Conservation (phyloP, 2,329 filamentous ascomycete genomes). For the Trichoderma asperellum region DNA sequence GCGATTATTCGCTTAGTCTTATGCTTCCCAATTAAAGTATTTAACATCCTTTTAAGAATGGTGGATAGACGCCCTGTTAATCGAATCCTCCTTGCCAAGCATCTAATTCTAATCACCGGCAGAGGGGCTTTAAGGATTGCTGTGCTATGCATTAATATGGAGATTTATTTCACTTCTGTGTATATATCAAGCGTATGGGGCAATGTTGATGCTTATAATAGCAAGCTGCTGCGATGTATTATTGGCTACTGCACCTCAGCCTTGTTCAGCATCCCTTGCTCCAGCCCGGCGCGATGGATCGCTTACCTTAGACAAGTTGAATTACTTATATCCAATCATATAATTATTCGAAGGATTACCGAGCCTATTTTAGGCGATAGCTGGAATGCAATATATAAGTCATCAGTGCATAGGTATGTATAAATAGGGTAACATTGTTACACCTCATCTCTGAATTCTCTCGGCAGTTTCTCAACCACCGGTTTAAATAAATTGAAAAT, state of each 20-base stretch:
- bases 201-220: background rate
- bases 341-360: background rate
- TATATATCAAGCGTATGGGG: background rate
- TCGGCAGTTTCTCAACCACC: background rate
- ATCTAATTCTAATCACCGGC: background rate
- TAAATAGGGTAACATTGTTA: background rate
- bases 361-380: background rate
- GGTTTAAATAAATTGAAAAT: background rate
- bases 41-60: no score
- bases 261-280: background rate
- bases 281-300: background rate
- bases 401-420: background rate
- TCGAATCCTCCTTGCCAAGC: background rate
- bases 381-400: background rate
- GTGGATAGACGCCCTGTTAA: background rate
- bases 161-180: background rate
- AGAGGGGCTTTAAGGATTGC: background rate
- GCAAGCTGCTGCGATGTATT: background rate
- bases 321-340: background rate
- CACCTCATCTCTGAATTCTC: background rate
- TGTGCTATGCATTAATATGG: background rate
- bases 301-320: background rate
- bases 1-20: no score
- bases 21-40: no score
- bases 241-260: background rate